Conservation (phyloP, 768 basidiomycete genomes). For the Collybia sp. region DNA sequence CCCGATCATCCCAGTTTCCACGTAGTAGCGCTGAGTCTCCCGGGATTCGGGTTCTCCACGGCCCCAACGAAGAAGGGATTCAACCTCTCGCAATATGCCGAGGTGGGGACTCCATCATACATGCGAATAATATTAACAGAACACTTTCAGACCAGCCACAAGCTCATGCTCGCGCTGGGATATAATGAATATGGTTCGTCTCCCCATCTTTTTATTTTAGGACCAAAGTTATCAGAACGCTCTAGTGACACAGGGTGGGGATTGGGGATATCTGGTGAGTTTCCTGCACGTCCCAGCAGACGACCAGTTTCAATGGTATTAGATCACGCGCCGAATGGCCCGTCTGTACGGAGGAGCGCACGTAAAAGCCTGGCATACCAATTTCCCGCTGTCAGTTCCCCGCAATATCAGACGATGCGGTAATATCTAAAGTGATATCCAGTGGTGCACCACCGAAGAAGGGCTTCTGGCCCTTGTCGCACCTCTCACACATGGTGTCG, state of each 20-base stretch:
- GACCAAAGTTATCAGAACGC: background rate
- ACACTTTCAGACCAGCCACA: conserved; percentile 40
- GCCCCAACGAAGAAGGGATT: conserved; percentile 53
- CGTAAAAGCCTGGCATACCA: conserved; percentile 50
- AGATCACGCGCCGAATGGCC: conserved; percentile 24
- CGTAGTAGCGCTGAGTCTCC: conserved; percentile 54
- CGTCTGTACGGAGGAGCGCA: conserved; percentile 33
- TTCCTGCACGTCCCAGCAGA: background rate
- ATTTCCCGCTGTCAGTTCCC: conserved; percentile 38
- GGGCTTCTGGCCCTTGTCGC: too few relatives aligned
- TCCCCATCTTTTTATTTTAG: background rate
- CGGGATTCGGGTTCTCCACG: too few relatives aligned
- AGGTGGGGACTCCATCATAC: conserved; percentile 31
- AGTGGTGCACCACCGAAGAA: too few relatives aligned
- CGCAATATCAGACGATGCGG: too few relatives aligned
- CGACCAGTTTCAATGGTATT: background rate
- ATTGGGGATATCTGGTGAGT: conserved; percentile 38
- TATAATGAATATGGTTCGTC: conserved; percentile 45
- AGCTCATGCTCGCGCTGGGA: conserved; percentile 44
- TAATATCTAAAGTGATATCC: too few relatives aligned
- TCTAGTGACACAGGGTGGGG: conserved; percentile 44
- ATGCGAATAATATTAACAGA: too few relatives aligned
- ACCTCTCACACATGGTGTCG: conserved; percentile 21
- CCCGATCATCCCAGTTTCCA: conserved; percentile 54
- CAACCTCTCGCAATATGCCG: conserved; percentile 36